Evolutionary conservation across 345 rosid genomes (phyloP).

Genomic region (Durio zibethinus): DNA sequence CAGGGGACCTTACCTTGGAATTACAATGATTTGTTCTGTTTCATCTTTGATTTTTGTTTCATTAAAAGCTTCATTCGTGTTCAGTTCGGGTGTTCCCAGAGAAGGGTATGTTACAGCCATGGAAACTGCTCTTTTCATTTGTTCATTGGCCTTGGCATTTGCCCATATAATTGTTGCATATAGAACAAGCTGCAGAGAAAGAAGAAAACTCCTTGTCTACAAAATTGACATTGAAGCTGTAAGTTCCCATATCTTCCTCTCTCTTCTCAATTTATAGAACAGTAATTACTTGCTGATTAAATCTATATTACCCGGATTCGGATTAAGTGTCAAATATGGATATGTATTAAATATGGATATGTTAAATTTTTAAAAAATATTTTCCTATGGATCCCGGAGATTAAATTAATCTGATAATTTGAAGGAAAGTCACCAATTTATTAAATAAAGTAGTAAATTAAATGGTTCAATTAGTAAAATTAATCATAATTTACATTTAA

Average conservation of each 20-base stretch:
- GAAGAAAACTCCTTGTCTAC: constrained; percentile 87
- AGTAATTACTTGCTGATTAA: neutral
- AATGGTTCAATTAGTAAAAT: neutral
- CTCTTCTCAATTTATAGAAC: neutral
- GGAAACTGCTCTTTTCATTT: constrained; percentile 67
- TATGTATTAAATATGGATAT: no score
- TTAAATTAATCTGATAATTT: neutral
- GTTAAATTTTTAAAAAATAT: neutral
- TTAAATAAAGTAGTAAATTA: neutral
- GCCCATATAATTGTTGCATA: constrained; percentile 76
- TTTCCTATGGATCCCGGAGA: neutral
- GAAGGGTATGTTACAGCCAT: constrained; percentile 46
- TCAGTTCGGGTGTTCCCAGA: constrained; percentile 39
- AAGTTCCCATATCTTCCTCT: constrained; percentile 36
- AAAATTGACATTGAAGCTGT: constrained; percentile 97
- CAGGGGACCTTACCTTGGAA: constrained; percentile 73
- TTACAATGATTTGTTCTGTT: constrained; percentile 68
- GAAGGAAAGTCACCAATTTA: neutral
- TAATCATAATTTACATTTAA: neutral
- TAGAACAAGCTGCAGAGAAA: constrained; percentile 82
- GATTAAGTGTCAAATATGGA: no score
- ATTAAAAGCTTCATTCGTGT: constrained; percentile 69
- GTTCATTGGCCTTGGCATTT: constrained; percentile 61
- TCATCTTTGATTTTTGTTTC: constrained; percentile 66
- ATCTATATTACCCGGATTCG: no score